Percentiles rank a stretch among this genome's conserved stretches.
Conservation (phyloP, 177 flowering plant genomes). For the Tripterygium wilfordii region DNA sequence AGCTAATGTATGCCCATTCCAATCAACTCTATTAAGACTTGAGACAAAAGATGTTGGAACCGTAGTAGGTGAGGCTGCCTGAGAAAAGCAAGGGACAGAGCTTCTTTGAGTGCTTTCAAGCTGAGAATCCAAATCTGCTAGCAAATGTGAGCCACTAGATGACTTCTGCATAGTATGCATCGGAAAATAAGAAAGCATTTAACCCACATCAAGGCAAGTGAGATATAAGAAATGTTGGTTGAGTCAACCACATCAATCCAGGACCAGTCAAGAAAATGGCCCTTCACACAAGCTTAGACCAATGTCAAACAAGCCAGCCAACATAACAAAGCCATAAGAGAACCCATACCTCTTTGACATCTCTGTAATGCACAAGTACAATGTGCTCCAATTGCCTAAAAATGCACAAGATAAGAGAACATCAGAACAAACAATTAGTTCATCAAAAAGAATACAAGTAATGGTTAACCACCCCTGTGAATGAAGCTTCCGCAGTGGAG, state of each 20-base stretch:
- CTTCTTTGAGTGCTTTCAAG: constrained; percentile 22
- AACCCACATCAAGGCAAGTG: not conserved
- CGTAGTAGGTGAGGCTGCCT: constrained; percentile 23
- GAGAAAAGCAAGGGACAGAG: constrained; percentile 23
- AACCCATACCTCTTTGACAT: constrained; percentile 80
- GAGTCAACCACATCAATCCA: too few species aligned
- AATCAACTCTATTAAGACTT: constrained; percentile 33
- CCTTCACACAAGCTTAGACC: too few species aligned
- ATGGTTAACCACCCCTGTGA: too few species aligned
- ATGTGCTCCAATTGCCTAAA: constrained; percentile 67
- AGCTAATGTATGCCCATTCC: constrained; percentile 35
- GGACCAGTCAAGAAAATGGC: too few species aligned
- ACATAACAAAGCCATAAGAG: too few species aligned
- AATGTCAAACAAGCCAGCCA: too few species aligned
- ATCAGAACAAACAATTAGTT: too few species aligned
- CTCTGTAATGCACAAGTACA: constrained; percentile 76
- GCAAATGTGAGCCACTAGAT: constrained; percentile 30
- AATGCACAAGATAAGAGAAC: too few species aligned
- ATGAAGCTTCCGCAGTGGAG: too few species aligned
- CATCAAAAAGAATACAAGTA: not conserved
- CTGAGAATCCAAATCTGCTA: constrained; percentile 26
- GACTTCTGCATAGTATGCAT: constrained; percentile 51
- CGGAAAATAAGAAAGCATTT: not conserved
- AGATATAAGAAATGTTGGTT: too few species aligned
- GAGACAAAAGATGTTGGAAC: constrained; percentile 39